phyloP scores from a whole-genome alignment of 2,329 filamentous ascomycete genomes.

The Alternaria ethzedia region DNA sequence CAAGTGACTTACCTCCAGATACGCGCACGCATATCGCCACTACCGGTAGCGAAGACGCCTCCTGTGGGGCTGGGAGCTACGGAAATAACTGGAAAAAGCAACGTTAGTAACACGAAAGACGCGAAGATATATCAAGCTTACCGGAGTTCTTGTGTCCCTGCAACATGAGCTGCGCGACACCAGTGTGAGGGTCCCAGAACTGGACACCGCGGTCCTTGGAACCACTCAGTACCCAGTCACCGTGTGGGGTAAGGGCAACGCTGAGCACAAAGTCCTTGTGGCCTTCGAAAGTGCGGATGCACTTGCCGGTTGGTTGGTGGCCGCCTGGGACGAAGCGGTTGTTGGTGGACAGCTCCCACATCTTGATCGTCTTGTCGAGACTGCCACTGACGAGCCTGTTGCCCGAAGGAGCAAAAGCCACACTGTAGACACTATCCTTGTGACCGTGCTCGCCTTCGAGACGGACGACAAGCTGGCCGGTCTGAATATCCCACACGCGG shows the following conservation, averaged over 20 bases:
- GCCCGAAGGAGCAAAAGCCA: constrained; percentile 93
- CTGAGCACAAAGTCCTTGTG: constrained; percentile 98
- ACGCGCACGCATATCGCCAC: constrained; percentile 94
- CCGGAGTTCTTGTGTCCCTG: constrained; percentile 97
- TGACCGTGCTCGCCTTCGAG: constrained; percentile 93
- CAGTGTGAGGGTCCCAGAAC: constrained; percentile 96
- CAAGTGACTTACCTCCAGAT: constrained; percentile 77
- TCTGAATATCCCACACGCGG: constrained; percentile 91
- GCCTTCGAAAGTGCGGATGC: constrained; percentile 95
- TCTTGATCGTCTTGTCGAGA: constrained; percentile 98
- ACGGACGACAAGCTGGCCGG: constrained; percentile 85
- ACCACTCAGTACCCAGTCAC: constrained; percentile 93
- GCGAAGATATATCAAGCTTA: constrained; percentile 46
- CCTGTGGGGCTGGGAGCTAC: constrained; percentile 92
- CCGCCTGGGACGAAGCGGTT: constrained; percentile 70
- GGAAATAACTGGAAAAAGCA: constrained; percentile 74
- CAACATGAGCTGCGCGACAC: constrained; percentile 95
- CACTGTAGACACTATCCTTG: constrained; percentile 95
- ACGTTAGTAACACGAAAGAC: constrained; percentile 16
- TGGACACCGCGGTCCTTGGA: constrained; percentile 97
- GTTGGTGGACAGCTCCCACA: constrained; percentile 89
- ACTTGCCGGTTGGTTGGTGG: constrained; percentile 84
- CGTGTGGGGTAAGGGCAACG: constrained; percentile 92
- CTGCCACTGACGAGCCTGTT: constrained; percentile 92
- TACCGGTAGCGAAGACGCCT: constrained; percentile 91